Evolutionary conservation across 257 asterid genomes (phyloP), one percentile per base, ranked within the genome.

Genomic region (Verbascum thapsus): DNA sequence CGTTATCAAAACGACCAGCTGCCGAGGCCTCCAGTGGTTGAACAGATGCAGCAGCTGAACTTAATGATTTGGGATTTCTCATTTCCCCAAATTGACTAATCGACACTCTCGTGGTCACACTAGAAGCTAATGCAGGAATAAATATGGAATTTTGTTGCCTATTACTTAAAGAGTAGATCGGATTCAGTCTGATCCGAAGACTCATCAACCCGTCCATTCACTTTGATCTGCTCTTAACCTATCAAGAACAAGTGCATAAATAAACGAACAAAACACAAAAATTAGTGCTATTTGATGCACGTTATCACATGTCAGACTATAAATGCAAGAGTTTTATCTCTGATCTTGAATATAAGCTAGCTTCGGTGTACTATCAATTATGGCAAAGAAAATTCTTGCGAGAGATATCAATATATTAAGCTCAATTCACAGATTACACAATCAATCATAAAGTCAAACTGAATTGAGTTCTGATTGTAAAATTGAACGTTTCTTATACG

Each of bases 161-260:
- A 39, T 4, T 45, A 49, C 63, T 66, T 49, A 45, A 43, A 62
- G 63, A 56, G 66, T 8, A 53, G 58, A 71, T 32, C 1, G 80
- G 71, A 6, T 61, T 77, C 58, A 62, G 71, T 43, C 61, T 78
- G 41, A 66, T 77, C 70, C 69, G 76, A 4, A 68, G 81, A 73
- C 68, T 67, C 62, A 71, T 54, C 73, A 76, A 61, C 30, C 74
- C 68, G 68, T 83, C 90, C 90, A 83, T 83, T 50, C 22, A 34
- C 63, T 23, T n/a, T 12, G 35, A 26, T 10, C 52, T 17, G 45
- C 6, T 34, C 42, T 8, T 7, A 34, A 13, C 54, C 1, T 7
- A 48, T 16, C 54, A 48, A 2, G 23, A 7, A 19, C 18, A 4
- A 26, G 32, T 26, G 32, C 32, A 26, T 26, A 26, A 26, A 26